These are phyloP conservation scores for Penicillium glabrum DNA, from an alignment of 2,329 filamentous ascomycete species.

Conservation along the genomic window DNA sequence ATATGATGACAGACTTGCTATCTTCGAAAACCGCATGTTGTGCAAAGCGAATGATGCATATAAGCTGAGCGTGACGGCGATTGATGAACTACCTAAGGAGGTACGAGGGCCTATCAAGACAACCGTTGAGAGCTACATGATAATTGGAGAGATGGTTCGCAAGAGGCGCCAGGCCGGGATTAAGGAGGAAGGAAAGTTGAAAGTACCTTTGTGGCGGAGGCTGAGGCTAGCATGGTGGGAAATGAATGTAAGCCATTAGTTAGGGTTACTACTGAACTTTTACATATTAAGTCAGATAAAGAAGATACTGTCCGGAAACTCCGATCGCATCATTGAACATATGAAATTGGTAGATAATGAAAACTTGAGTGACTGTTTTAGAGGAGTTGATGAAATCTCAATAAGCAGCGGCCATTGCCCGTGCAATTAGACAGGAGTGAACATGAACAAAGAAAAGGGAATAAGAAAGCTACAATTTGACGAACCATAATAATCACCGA, in stretches of 20 bases:
- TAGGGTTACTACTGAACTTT: background rate
- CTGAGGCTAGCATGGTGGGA: slow-evolving; percentile 7
- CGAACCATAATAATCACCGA: no score
- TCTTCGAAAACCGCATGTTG: background rate
- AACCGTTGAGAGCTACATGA: slow-evolving; percentile 74
- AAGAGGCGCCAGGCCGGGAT: slow-evolving; percentile 1
- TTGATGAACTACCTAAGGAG: slow-evolving; percentile 61
- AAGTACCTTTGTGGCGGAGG: slow-evolving; percentile 7
- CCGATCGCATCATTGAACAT: background rate
- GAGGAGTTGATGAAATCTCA: background rate
- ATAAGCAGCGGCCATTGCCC: background rate
- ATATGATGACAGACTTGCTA: background rate
- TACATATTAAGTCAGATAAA: background rate
- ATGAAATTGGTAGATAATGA: background rate
- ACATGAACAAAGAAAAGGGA: no score
- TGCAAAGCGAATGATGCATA: slow-evolving; percentile 42
- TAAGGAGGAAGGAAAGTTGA: slow-evolving; percentile 60
- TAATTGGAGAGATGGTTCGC: slow-evolving; percentile 56
- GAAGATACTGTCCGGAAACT: background rate
- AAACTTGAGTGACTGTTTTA: background rate
- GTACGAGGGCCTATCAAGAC: slow-evolving; percentile 65
- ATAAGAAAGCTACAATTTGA: no score
- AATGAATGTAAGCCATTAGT: background rate
- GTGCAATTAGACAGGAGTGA: background rate
- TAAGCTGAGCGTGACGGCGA: slow-evolving; percentile 53